phyloP scores from a whole-genome alignment of 345 rosid genomes.

The Eucalyptus polybractea region DNA sequence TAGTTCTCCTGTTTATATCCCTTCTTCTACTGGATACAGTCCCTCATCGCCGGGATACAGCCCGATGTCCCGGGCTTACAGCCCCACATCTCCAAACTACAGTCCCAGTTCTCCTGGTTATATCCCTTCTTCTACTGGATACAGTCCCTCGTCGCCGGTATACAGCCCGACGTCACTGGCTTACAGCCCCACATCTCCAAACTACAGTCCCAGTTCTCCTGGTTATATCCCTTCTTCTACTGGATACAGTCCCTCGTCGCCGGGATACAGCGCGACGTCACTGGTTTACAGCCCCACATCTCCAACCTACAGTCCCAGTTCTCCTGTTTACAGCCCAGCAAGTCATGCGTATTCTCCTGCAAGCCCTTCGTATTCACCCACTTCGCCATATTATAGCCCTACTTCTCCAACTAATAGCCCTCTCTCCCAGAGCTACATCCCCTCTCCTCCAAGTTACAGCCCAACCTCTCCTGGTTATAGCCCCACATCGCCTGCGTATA shows the following conservation, averaged over 20 bases:
- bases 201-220: constrained; percentile 80
- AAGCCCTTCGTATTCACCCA: constrained; percentile 30
- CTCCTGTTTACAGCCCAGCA: constrained; percentile 67
- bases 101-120: constrained; percentile 85
- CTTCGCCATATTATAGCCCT: constrained; percentile 32
- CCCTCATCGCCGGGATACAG: constrained; percentile 74
- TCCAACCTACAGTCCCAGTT: constrained; percentile 64
- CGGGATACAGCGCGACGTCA: constrained; percentile 53
- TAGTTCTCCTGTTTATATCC: constrained; percentile 78
- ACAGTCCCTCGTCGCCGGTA: constrained; percentile 70
- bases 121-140: constrained; percentile 76
- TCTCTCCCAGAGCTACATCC: constrained; percentile 60
- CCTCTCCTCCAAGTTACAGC: constrained; percentile 69
- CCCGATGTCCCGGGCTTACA: constrained; percentile 38
- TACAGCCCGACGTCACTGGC: constrained; percentile 38
- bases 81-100: constrained; percentile 73
- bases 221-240: constrained; percentile 81
- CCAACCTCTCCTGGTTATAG: constrained; percentile 67
- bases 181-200: constrained; percentile 78
- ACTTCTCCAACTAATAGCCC: constrained; percentile 73
- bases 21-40: constrained; percentile 71
- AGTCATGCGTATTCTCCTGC: constrained; percentile 66
- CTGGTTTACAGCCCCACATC: constrained; percentile 42
- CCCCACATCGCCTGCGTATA: constrained; percentile 58
- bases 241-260: constrained; percentile 67